These are phyloP conservation scores for Plasmodium gonderi DNA, from an alignment of 169 alveolate genomes.

Conservation along the genomic window DNA sequence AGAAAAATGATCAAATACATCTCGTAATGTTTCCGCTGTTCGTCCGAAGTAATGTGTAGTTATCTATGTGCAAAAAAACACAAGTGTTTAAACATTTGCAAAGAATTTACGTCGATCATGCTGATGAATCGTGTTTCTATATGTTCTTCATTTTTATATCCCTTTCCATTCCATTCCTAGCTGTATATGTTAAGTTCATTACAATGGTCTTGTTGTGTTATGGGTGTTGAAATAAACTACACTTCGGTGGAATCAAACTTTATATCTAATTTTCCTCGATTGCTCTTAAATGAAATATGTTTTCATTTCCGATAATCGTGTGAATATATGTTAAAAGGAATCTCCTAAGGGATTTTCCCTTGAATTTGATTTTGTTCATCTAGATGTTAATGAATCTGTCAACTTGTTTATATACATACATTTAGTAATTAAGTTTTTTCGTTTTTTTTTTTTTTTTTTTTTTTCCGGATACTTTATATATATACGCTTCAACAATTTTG, in stretches of 20 bases:
- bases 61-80: background rate
- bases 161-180: no score
- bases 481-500: background rate
- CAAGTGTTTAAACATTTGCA: background rate
- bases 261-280: no score
- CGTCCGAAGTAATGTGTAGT: background rate
- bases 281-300: no score
- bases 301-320: no score
- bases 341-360: background rate
- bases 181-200: background rate
- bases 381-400: background rate
- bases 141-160: no score
- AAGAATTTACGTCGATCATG: background rate
- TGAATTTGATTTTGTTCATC: background rate
- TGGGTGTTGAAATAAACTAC: no score
- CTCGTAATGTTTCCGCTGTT: background rate
- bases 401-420: background rate
- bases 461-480: background rate
- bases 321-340: no score
- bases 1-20: slow-evolving; percentile 20
- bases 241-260: no score
- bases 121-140: background rate
- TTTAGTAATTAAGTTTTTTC: background rate
- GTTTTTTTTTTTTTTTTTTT: background rate
- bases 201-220: background rate